phyloP scores from a whole-genome alignment of 1,284 basidiomycete species.

The Phlebopus sp. region DNA sequence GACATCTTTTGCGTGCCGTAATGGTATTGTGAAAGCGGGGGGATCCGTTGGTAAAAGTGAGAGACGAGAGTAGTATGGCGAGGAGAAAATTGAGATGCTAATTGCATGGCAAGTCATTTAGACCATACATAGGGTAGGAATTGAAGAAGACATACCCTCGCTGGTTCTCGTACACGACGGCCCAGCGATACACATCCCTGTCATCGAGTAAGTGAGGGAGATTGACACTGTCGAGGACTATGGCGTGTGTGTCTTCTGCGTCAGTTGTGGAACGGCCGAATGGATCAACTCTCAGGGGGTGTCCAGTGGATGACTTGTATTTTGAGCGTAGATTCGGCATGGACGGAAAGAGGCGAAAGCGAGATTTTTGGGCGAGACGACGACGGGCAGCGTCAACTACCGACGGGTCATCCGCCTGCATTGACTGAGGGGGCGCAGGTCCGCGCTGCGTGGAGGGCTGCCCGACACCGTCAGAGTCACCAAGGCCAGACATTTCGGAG shows the following conservation, averaged over 20 bases:
- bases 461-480: conserved; percentile 1
- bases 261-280: background rate
- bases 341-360: conserved; percentile 31
- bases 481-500: background rate
- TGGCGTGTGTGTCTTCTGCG: conserved; percentile 23
- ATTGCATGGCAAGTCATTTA: conserved; percentile 11
- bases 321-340: conserved; percentile 24
- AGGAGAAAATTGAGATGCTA: conserved; percentile 71
- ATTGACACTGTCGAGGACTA: conserved; percentile 34
- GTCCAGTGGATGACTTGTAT: background rate
- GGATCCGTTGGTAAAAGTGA: conserved; percentile 73
- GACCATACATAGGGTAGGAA: conserved; percentile 1
- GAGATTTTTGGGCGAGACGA: conserved; percentile 36
- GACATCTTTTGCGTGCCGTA: conserved; percentile 37
- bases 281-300: background rate
- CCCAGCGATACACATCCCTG: conserved; percentile 67
- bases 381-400: conserved; percentile 44
- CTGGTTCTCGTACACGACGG: conserved; percentile 74
- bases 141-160: conserved; percentile 55
- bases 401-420: conserved; percentile 37
- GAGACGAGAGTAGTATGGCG: conserved; percentile 65
- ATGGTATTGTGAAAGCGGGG: conserved; percentile 68
- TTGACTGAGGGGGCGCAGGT: conserved; percentile 24
- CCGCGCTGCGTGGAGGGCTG: background rate
- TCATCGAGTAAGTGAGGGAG: conserved; percentile 33